Conservation (phyloP, 768 basidiomycete genomes). For the Lactarius psammicola region DNA sequence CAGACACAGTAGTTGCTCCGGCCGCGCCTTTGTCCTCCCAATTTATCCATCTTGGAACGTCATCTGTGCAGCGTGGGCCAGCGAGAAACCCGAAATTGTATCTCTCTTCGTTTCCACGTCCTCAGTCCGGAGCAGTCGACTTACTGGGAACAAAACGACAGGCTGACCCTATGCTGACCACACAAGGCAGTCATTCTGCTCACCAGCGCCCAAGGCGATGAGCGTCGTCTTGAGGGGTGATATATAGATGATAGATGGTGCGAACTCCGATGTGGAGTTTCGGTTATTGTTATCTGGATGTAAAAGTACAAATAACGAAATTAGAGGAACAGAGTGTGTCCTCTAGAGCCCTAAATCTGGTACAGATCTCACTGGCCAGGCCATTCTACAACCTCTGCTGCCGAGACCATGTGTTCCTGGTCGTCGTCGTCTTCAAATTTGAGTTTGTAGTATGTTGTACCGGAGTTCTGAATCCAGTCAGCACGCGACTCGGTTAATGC, state of each 20-base stretch:
- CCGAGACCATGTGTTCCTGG: slow-evolving; percentile 73
- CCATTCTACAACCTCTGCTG: slow-evolving; percentile 82
- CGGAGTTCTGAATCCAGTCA: slow-evolving; percentile 16
- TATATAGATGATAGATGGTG: no score
- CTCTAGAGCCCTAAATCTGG: slow-evolving; percentile 5
- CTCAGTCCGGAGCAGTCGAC: not conserved
- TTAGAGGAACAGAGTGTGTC: no score
- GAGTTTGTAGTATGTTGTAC: slow-evolving; percentile 65
- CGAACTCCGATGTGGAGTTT: not conserved
- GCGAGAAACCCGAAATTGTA: not conserved
- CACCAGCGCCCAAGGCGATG: not conserved
- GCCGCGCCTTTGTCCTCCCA: slow-evolving; percentile 15
- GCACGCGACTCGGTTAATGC: slow-evolving; percentile 35
- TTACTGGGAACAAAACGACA: not conserved
- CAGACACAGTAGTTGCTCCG: slow-evolving; percentile 9
- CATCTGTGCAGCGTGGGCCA: not conserved
- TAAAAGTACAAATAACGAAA: slow-evolving; percentile 1
- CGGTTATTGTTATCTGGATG: slow-evolving; percentile 15
- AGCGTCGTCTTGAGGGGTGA: not conserved
- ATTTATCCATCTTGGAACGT: slow-evolving; percentile 14
- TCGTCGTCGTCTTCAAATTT: slow-evolving; percentile 90
- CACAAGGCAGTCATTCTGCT: not conserved
- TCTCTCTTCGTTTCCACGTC: not conserved
- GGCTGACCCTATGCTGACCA: not conserved
- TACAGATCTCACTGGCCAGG: slow-evolving; percentile 41